Evolutionary conservation across 345 rosid genomes (phyloP).

Genomic region (Sapria himalayana): DNA sequence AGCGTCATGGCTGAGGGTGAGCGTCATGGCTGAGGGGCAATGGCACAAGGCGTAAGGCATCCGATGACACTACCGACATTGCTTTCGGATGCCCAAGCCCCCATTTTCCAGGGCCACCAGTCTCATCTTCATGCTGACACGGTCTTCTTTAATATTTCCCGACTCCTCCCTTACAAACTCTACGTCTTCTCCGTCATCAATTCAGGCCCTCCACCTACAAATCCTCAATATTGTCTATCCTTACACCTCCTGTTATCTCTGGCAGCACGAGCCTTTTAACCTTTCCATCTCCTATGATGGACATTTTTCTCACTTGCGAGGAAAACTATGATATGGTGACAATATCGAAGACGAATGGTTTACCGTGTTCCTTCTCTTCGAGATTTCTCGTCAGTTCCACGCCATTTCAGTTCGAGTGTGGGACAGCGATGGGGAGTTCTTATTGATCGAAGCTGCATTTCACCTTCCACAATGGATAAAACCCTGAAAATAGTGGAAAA

Average conservation of each 20-base stretch:
- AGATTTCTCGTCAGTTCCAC: slow-evolving; percentile 43
- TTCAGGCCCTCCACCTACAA: slow-evolving; percentile 53
- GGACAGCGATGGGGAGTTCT: slow-evolving; percentile 79
- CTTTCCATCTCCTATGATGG: slow-evolving; percentile 19
- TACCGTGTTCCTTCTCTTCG: slow-evolving; percentile 51
- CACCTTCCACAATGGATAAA: slow-evolving; percentile 74
- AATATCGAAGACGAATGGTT: slow-evolving; percentile 91
- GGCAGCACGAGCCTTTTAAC: slow-evolving; percentile 76
- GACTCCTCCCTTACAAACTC: slow-evolving; percentile 25
- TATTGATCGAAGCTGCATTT: slow-evolving; percentile 75
- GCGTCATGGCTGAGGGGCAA: too few species aligned
- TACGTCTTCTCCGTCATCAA: slow-evolving; percentile 9
- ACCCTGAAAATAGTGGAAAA: slow-evolving; percentile 45
- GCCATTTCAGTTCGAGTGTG: slow-evolving; percentile 41
- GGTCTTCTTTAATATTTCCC: slow-evolving; percentile 44
- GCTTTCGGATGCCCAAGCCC: too few species aligned
- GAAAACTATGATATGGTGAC: slow-evolving; percentile 69
- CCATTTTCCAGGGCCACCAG: slow-evolving; percentile 19
- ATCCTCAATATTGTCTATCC: slow-evolving; percentile 39
- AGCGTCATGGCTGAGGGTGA: too few species aligned
- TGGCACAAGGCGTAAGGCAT: too few species aligned
- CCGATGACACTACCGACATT: too few species aligned
- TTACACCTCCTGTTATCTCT: slow-evolving; percentile 38
- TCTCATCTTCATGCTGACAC: slow-evolving; percentile 58
- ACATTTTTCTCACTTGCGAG: slow-evolving; percentile 35